Evolutionary conservation across 768 basidiomycete genomes (phyloP).

Genomic region (Zangia roseola): DNA sequence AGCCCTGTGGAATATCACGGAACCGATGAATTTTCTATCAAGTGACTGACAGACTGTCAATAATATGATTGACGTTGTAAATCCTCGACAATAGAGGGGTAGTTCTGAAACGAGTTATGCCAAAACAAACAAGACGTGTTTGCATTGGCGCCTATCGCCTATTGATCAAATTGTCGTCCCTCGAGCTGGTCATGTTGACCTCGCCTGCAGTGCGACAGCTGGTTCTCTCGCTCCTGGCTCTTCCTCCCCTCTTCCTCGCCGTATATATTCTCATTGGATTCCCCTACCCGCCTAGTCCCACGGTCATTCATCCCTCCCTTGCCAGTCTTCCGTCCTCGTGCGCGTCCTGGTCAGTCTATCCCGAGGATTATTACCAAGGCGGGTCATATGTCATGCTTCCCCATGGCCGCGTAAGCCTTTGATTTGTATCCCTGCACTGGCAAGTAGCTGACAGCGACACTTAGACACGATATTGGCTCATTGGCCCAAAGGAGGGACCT

Average conservation of each 20-base stretch:
- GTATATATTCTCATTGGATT: slow-evolving; percentile 66
- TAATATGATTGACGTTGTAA: too few relatives aligned
- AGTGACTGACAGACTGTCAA: too few relatives aligned
- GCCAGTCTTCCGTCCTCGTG: slow-evolving; percentile 54
- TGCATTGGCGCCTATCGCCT: too few relatives aligned
- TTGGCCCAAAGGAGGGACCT: slow-evolving; percentile 66
- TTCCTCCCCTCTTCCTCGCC: slow-evolving; percentile 59
- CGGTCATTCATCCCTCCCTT: slow-evolving; percentile 55
- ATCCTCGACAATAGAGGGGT: too few relatives aligned
- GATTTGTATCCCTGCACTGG: not conserved
- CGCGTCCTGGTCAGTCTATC: slow-evolving; percentile 69
- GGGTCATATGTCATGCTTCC: slow-evolving; percentile 67
- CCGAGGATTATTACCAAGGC: slow-evolving; percentile 61
- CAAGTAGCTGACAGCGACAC: slow-evolving; percentile 2
- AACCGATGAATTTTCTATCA: too few relatives aligned
- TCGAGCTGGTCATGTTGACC: slow-evolving; percentile 7
- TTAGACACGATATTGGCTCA: slow-evolving; percentile 74
- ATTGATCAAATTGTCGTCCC: too few relatives aligned
- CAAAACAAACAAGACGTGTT: too few relatives aligned
- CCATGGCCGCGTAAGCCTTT: slow-evolving; percentile 53
- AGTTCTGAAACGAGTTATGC: too few relatives aligned
- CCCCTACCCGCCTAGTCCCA: slow-evolving; percentile 54
- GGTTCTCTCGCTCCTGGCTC: slow-evolving; percentile 47
- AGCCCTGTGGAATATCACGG: too few relatives aligned
- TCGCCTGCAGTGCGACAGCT: slow-evolving; percentile 18